These are phyloP conservation scores for Chrysoporthe cubensis DNA, from an alignment of 2,329 filamentous ascomycete genomes.

Conservation along the genomic window DNA sequence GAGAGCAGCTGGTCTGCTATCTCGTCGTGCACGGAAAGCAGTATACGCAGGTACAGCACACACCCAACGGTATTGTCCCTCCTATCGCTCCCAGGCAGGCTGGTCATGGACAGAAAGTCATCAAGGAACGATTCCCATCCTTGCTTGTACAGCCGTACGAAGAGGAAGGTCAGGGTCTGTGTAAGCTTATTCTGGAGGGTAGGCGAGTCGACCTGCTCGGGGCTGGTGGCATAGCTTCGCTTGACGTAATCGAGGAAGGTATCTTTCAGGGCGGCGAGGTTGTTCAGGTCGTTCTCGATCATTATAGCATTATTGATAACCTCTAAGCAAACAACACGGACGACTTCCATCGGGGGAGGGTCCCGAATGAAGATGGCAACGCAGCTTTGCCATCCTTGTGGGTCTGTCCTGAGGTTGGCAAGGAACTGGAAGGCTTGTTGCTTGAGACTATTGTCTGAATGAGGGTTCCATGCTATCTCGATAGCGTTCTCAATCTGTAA, in stretches of 20 bases:
- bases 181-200: conserved; percentile 95
- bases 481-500: conserved; percentile 91
- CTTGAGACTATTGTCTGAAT: conserved; percentile 75
- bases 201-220: conserved; percentile 67
- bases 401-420: conserved; percentile 77
- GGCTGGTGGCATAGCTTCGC: conserved; percentile 69
- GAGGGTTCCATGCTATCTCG: conserved; percentile 86
- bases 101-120: conserved; percentile 81
- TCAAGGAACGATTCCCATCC: conserved; percentile 91
- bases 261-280: conserved; percentile 77
- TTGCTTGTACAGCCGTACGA: conserved; percentile 81
- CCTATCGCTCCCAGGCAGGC: conserved; percentile 58
- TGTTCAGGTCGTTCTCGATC: conserved; percentile 74
- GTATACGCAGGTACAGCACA: conserved; percentile 84
- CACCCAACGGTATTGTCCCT: conserved; percentile 76
- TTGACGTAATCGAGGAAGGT: conserved; percentile 81
- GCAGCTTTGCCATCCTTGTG: conserved; percentile 89
- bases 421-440: conserved; percentile 82
- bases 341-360: conserved; percentile 77
- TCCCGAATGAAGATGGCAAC: conserved; percentile 81
- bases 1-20: conserved; percentile 91
- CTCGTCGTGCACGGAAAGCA: conserved; percentile 92
- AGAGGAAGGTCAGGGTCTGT: conserved; percentile 93
- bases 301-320: conserved; percentile 92
- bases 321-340: conserved; percentile 87